Evolutionary conservation across 192 early-diverging fungal species (phyloP).

Genomic region (Endogone sp.): DNA sequence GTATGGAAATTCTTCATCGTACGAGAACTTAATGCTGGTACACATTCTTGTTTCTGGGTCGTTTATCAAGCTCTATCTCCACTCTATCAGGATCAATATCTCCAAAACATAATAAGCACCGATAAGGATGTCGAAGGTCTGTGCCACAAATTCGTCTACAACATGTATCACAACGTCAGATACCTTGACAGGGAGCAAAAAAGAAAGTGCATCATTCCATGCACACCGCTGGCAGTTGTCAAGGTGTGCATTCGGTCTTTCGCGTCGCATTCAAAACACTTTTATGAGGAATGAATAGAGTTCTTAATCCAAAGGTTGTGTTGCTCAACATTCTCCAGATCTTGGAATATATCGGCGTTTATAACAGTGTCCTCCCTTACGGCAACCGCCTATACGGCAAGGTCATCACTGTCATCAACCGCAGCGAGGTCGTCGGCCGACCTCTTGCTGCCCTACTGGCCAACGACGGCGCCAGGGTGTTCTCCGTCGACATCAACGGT

Average conservation of each 20-base stretch:
- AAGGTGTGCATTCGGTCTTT: slow-evolving; percentile 53
- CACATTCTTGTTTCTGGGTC: too few relatives aligned
- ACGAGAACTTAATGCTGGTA: too few relatives aligned
- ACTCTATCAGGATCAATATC: slow-evolving; percentile 71
- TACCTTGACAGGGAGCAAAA: slow-evolving; percentile 77
- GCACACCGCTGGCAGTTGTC: slow-evolving; percentile 96
- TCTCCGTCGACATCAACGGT: slow-evolving; percentile 89
- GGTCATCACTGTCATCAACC: slow-evolving; percentile 91
- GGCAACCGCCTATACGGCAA: slow-evolving; percentile 95
- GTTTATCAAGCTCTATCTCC: too few relatives aligned
- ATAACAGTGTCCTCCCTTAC: slow-evolving; percentile 82
- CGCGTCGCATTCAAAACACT: background rate
- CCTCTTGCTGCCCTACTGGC: slow-evolving; percentile 95
- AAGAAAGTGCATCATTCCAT: slow-evolving; percentile 96
- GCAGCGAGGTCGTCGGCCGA: slow-evolving; percentile 95
- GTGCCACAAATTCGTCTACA: slow-evolving; percentile 91
- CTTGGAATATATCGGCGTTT: slow-evolving; percentile 93
- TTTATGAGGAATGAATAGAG: background rate
- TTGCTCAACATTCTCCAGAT: slow-evolving; percentile 38
- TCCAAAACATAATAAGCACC: slow-evolving; percentile 86
- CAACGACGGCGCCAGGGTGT: slow-evolving; percentile 98
- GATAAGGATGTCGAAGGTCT: slow-evolving; percentile 97
- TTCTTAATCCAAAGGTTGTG: background rate
- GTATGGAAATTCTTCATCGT: slow-evolving; percentile 39
- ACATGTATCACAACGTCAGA: slow-evolving; percentile 95